Evolutionary conservation across 257 asterid species (phyloP).

Genomic region (Sherardia arvensis): DNA sequence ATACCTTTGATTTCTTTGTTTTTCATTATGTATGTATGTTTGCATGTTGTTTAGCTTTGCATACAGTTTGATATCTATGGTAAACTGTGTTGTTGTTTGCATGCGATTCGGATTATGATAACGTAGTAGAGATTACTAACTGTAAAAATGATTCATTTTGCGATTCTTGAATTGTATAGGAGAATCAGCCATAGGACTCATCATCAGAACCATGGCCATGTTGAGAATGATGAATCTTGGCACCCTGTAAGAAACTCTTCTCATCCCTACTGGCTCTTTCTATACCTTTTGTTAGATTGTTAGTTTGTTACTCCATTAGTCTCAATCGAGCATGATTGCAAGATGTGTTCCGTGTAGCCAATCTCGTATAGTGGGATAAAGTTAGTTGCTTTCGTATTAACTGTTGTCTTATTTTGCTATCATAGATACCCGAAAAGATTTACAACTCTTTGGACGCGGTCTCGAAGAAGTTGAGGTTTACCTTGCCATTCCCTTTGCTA

Average conservation of each 20-base stretch:
- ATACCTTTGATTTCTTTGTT: neutral
- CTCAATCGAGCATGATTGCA: neutral
- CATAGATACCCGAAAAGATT: slow-evolving; percentile 49
- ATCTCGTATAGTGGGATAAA: neutral
- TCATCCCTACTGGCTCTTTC: neutral
- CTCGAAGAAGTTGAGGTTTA: slow-evolving; percentile 69
- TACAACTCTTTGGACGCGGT: slow-evolving; percentile 45
- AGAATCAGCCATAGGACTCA: slow-evolving; percentile 96
- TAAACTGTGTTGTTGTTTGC: too few relatives aligned
- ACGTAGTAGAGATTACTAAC: neutral
- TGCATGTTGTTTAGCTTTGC: too few relatives aligned
- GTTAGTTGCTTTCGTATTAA: neutral
- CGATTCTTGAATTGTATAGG: slow-evolving; percentile 30
- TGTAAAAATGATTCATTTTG: neutral
- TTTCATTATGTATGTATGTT: neutral
- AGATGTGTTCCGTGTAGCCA: neutral
- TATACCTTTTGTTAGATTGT: neutral
- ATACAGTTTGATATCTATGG: too few relatives aligned
- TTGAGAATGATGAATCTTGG: slow-evolving; percentile 94
- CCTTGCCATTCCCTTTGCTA: slow-evolving; percentile 81
- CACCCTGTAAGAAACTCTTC: slow-evolving; percentile 51
- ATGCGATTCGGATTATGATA: neutral
- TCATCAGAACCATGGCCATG: slow-evolving; percentile 97
- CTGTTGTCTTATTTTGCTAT: neutral
- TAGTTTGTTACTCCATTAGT: neutral